phyloP scores from a whole-genome alignment of 257 asterid genomes.

The Plectranthus barbatus region DNA sequence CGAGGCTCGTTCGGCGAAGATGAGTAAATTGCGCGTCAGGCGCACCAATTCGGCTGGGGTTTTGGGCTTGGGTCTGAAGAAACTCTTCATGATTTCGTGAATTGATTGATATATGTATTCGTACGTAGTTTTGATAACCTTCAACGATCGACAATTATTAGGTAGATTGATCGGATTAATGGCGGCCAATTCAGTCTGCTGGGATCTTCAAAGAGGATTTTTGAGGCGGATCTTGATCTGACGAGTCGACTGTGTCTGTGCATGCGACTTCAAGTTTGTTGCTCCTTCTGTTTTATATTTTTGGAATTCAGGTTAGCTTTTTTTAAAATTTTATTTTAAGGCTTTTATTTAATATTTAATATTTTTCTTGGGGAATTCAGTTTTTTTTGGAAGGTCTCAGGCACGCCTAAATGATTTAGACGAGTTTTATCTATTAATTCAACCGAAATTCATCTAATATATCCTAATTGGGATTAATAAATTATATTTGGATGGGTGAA shows the following conservation, averaged over 20 bases:
- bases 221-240: background rate
- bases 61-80: conserved; percentile 70
- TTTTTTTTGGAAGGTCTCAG: no score
- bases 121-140: background rate
- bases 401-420: no score
- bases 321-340: no score
- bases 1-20: conserved; percentile 33
- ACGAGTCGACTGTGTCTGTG: background rate
- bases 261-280: background rate
- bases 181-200: background rate
- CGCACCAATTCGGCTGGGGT: conserved; percentile 83
- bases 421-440: no score
- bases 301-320: no score
- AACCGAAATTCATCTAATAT: no score
- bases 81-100: conserved; percentile 51
- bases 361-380: no score
- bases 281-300: background rate
- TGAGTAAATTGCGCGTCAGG: conserved; percentile 76
- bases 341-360: no score
- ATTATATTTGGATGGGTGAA: no score
- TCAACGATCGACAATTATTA: background rate
- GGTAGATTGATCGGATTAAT: background rate
- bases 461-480: no score
- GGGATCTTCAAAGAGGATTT: background rate
- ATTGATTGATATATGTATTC: no score